These are phyloP conservation scores for Boletales sp. DNA, from an alignment of 768 basidiomycete species.

Conservation along the genomic window DNA sequence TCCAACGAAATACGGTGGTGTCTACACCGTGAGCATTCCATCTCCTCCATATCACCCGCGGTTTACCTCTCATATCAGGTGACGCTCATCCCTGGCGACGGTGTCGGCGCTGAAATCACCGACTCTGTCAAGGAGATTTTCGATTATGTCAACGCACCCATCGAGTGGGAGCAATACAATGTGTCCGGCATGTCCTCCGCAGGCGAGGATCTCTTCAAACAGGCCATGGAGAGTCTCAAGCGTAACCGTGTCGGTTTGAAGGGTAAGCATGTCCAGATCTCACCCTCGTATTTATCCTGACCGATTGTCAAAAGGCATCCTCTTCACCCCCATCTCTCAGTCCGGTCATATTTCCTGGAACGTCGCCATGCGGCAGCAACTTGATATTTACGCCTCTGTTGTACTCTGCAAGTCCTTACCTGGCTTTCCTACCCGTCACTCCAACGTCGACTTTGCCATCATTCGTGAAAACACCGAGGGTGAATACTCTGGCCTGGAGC, in stretches of 20 bases:
- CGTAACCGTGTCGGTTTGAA: slow-evolving; percentile 98
- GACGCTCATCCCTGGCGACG: slow-evolving; percentile 97
- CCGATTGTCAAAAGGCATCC: slow-evolving; percentile 63
- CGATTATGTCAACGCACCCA: slow-evolving; percentile 94
- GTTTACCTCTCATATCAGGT: slow-evolving; percentile 51
- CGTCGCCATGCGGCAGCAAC: slow-evolving; percentile 98
- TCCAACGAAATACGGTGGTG: slow-evolving; percentile 87
- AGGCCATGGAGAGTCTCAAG: slow-evolving; percentile 97
- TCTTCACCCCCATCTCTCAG: slow-evolving; percentile 97
- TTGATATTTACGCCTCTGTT: slow-evolving; percentile 98
- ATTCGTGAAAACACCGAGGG: slow-evolving; percentile 99
- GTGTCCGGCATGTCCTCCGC: slow-evolving; percentile 94
- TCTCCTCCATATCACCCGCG: slow-evolving; percentile 3
- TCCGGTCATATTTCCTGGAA: slow-evolving; percentile 99
- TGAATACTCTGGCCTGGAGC: slow-evolving; percentile 98
- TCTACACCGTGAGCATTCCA: slow-evolving; percentile 69
- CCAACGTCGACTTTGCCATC: slow-evolving; percentile 97
- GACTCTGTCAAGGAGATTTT: slow-evolving; percentile 99
- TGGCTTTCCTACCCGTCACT: slow-evolving; percentile 93
- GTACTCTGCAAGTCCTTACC: slow-evolving; percentile 98
- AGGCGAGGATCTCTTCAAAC: slow-evolving; percentile 93
- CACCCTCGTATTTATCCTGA: background rate
- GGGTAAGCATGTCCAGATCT: slow-evolving; percentile 47
- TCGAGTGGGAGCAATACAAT: slow-evolving; percentile 98
- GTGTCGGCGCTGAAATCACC: slow-evolving; percentile 95